Base-by-base conservation (phyloP, 177 flowering plant genomes). In the Telopea speciosissima region DNA sequence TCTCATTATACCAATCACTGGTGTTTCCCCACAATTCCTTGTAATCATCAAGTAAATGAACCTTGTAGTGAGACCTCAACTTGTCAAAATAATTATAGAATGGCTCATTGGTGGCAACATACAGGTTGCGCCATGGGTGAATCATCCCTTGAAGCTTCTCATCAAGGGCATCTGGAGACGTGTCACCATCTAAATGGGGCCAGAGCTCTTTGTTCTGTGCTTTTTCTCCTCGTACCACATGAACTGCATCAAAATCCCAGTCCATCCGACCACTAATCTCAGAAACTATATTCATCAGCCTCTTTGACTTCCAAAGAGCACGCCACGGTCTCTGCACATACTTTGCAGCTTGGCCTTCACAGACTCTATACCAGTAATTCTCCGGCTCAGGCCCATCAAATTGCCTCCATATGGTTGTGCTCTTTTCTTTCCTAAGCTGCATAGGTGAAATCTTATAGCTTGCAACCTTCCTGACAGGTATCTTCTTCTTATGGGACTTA, bases 201-300 rank as follows among this genome's bases (percentile, higher is more conserved):
- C 99, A 95, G 16, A 89, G 75, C 75, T 86, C 88, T 76, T 86
- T 93, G 63, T 95, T 93, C 76, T 84, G 78, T 4, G 96, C 96
- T 72, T 95, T 95, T 81, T 85, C 95, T 42, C 99, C 97, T 63
- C 99, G 82, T 68, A 91, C 96, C 17, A 95, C 98, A 79, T 95
- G 97, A 67, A 90, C 96, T 0, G 92, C 96, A 79, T 96, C 99
- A 63, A 89, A 96, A 81, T 96, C 97, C 99, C 99, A 96, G 76
- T 93, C 96, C 95, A 96, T 84, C 62, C 74, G 70, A 42, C 93
- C 96, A 68, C 93, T 86, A 40, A 95, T 93, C 75, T 85, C 97
- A 6, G 99, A 75, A 40, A 93, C 99, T 58, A 96, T 90, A 70
- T 91, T 90, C 97, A 93, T 90, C 69, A 96, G 72, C 73, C 98